Evolutionary conservation across 805 yeast genomes (phyloP).

Genomic region (Diddensiella transvaalensis): DNA sequence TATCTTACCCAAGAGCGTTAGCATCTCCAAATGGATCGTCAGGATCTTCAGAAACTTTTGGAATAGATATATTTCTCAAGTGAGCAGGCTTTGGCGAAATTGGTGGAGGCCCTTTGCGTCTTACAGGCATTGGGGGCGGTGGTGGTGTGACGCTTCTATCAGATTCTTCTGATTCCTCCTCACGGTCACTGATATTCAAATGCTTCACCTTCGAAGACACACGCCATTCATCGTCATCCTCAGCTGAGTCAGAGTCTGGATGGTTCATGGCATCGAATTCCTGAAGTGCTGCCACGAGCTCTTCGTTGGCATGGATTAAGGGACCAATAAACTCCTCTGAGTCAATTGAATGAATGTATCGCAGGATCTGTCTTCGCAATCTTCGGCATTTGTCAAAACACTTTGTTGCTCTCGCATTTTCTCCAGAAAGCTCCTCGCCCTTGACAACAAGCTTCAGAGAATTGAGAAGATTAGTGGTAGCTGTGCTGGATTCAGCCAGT

Average conservation of each 20-base stretch:
- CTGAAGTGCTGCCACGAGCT: constrained; percentile 69
- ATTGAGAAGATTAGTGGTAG: constrained; percentile 68
- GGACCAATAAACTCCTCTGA: constrained; percentile 87
- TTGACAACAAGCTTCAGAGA: constrained; percentile 44
- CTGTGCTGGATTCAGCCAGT: constrained; percentile 72
- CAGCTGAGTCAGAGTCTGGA: constrained; percentile 44
- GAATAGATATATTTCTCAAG: constrained; percentile 14
- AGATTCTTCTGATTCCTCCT: constrained; percentile 21
- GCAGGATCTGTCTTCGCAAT: constrained; percentile 70
- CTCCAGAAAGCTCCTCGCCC: constrained; percentile 52
- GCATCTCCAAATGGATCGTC: constrained; percentile 54
- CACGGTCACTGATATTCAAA: constrained; percentile 13
- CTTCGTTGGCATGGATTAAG: constrained; percentile 85
- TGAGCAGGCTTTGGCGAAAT: constrained; percentile 17
- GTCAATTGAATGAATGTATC: constrained; percentile 79
- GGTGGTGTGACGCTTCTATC: constrained; percentile 15
- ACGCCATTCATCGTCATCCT: constrained; percentile 33
- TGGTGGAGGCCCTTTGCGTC: constrained; percentile 29
- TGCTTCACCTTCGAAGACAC: not conserved
- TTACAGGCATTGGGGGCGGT: constrained; percentile 26
- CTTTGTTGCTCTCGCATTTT: constrained; percentile 55
- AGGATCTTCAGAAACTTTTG: constrained; percentile 16
- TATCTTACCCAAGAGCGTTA: too few species aligned
- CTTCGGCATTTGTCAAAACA: constrained; percentile 72
- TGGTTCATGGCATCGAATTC: constrained; percentile 57